Percentiles rank a stretch among this genome's conserved stretches.
phyloP scores from a whole-genome alignment of 2,329 filamentous ascomycete species.

The Aureobasidium lini region DNA sequence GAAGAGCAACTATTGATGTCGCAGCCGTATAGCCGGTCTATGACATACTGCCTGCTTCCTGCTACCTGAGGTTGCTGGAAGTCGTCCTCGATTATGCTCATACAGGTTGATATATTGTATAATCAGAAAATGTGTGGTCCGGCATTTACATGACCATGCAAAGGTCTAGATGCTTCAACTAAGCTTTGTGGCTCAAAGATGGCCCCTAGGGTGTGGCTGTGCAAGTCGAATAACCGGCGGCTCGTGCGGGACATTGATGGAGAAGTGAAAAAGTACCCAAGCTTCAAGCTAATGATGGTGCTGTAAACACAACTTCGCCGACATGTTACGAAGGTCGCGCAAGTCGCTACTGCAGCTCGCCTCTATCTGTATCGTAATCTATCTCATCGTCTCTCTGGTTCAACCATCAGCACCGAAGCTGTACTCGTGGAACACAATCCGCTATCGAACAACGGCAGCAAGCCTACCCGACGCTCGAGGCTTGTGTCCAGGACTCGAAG shows the following conservation, averaged over 20 bases:
- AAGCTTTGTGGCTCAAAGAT: conserved; percentile 1
- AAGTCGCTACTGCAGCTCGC: conserved; percentile 30
- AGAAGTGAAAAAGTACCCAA: neutral
- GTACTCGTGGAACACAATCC: conserved; percentile 38
- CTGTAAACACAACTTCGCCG: conserved; percentile 17
- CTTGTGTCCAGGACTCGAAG: conserved; percentile 35
- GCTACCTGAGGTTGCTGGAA: neutral
- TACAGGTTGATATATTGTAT: neutral
- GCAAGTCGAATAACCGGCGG: neutral
- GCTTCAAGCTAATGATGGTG: neutral
- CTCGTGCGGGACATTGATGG: neutral
- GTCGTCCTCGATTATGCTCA: neutral
- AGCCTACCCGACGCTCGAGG: conserved; percentile 30
- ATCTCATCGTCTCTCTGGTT: conserved; percentile 33
- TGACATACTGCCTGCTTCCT: neutral
- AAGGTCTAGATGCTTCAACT: neutral
- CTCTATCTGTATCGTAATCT: conserved; percentile 29
- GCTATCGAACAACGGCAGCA: conserved; percentile 34
- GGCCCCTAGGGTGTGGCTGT: neutral
- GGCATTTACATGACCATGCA: neutral
- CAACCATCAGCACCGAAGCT: conserved; percentile 26
- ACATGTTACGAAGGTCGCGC: conserved; percentile 32
- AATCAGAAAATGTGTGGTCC: neutral
- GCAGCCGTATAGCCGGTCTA: neutral
- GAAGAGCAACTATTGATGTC: neutral